phyloP scores from a whole-genome alignment of 192 early-diverging fungal genomes.

The Backusella morwellensis region DNA sequence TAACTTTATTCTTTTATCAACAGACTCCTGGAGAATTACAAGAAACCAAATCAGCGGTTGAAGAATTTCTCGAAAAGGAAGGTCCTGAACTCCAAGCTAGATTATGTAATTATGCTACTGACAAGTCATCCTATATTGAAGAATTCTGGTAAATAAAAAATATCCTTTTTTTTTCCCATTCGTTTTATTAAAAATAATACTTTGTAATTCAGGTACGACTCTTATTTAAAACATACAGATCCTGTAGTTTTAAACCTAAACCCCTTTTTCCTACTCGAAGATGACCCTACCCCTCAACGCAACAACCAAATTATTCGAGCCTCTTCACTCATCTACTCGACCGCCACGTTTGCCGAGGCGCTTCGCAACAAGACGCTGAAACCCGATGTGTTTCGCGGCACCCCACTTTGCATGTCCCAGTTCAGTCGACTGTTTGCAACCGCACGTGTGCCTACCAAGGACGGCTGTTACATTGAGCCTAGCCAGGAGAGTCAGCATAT shows the following conservation, averaged over 20 bases:
- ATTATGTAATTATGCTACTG: conserved; percentile 45
- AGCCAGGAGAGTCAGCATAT: conserved; percentile 50
- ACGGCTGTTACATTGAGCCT: conserved; percentile 33
- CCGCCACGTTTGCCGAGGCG: conserved; percentile 65
- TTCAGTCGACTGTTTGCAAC: conserved; percentile 74
- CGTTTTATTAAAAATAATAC: neutral
- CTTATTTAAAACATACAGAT: conserved; percentile 41
- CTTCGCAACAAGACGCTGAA: conserved; percentile 54
- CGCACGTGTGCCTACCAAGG: conserved; percentile 65
- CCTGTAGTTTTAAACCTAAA: conserved; percentile 46
- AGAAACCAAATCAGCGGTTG: conserved; percentile 30
- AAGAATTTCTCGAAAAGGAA: conserved; percentile 41
- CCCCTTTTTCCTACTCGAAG: conserved; percentile 46
- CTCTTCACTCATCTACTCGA: conserved; percentile 60
- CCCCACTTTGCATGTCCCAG: conserved; percentile 76
- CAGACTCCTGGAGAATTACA: conserved; percentile 39
- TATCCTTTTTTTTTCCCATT: neutral
- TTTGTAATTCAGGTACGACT: conserved; percentile 33
- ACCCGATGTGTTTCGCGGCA: conserved; percentile 61
- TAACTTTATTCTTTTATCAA: conserved; percentile 44
- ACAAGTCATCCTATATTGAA: conserved; percentile 47
- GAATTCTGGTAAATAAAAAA: conserved; percentile 37
- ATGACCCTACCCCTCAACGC: conserved; percentile 42
- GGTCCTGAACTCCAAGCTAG: conserved; percentile 58
- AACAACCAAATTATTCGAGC: conserved; percentile 71